These are phyloP conservation scores for Nigrograna mackinnonii DNA, from an alignment of 2,329 filamentous ascomycete species.

Conservation along the genomic window DNA sequence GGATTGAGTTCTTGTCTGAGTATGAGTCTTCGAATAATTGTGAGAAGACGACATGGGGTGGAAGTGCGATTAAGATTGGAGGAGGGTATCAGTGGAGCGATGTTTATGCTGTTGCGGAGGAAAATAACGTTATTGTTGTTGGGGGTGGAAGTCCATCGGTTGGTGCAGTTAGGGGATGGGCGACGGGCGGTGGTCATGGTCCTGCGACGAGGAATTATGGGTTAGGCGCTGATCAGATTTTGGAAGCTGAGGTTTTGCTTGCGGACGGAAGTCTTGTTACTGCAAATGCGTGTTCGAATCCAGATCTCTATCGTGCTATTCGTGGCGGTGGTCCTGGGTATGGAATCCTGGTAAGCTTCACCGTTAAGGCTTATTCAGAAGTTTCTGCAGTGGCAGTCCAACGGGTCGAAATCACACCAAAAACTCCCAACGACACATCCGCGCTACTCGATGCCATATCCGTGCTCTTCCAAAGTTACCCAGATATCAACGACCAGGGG, in stretches of 20 bases:
- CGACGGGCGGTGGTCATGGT: background rate
- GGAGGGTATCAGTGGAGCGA: background rate
- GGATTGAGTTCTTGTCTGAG: background rate
- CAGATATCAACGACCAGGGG: too few relatives aligned
- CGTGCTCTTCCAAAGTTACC: too few relatives aligned
- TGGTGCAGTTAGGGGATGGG: background rate
- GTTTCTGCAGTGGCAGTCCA: background rate
- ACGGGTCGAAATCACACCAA: too few relatives aligned
- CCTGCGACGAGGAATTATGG: too few relatives aligned
- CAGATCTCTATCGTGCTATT: constrained; percentile 41
- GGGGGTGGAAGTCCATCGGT: background rate
- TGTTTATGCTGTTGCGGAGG: background rate
- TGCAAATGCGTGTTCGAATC: constrained; percentile 21
- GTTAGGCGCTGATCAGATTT: too few relatives aligned
- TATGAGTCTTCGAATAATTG: background rate
- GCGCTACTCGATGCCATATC: background rate
- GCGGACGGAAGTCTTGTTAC: constrained; percentile 24
- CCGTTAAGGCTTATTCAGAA: background rate
- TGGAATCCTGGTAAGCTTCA: background rate
- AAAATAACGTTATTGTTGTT: constrained; percentile 1
- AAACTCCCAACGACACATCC: background rate
- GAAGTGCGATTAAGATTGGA: background rate
- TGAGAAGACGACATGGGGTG: background rate
- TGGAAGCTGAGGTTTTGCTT: constrained; percentile 28
- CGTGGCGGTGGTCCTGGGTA: constrained; percentile 26